Conservation (phyloP, 495 filamentous ascomycete genomes). For the Penicillium taxi region DNA sequence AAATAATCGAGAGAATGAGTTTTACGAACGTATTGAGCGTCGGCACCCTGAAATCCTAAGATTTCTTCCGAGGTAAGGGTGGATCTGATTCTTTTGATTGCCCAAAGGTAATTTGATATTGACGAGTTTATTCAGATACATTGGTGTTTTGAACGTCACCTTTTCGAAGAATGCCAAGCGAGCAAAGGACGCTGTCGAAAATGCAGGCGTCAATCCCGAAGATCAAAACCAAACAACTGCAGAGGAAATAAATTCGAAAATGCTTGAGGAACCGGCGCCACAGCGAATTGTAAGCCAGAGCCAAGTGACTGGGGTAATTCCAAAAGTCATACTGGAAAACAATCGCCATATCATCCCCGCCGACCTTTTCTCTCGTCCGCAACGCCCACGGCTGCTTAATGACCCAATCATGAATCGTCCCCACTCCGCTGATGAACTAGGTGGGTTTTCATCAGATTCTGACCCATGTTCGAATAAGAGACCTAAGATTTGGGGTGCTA, state of each 20-base stretch:
- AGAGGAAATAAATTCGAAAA: slow-evolving; percentile 9
- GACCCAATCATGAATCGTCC: slow-evolving; percentile 11
- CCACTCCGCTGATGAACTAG: slow-evolving; percentile 14
- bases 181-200: slow-evolving; percentile 39
- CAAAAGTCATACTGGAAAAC: slow-evolving; percentile 90
- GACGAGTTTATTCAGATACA: slow-evolving; percentile 53
- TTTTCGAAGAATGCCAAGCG: slow-evolving; percentile 77
- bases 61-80: slow-evolving; percentile 82
- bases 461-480: slow-evolving; percentile 29
- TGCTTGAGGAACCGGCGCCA: slow-evolving; percentile 29
- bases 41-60: slow-evolving; percentile 81
- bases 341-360: slow-evolving; percentile 93
- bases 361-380: slow-evolving; percentile 51
- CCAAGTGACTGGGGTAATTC: slow-evolving; percentile 54
- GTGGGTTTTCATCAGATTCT: slow-evolving; percentile 10
- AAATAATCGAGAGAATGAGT: slow-evolving; percentile 95
- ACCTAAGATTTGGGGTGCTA: slow-evolving; percentile 83
- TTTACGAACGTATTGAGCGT: slow-evolving; percentile 91
- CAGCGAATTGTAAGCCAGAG: slow-evolving; percentile 76
- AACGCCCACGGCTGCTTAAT: slow-evolving; percentile 26
- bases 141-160: slow-evolving; percentile 94
- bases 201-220: slow-evolving; percentile 13
- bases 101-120: slow-evolving; percentile 13
- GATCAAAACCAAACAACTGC: slow-evolving; percentile 16
- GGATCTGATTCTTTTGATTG: background rate